Conservation (phyloP, 768 basidiomycete species). For the Boletus reticulatus region DNA sequence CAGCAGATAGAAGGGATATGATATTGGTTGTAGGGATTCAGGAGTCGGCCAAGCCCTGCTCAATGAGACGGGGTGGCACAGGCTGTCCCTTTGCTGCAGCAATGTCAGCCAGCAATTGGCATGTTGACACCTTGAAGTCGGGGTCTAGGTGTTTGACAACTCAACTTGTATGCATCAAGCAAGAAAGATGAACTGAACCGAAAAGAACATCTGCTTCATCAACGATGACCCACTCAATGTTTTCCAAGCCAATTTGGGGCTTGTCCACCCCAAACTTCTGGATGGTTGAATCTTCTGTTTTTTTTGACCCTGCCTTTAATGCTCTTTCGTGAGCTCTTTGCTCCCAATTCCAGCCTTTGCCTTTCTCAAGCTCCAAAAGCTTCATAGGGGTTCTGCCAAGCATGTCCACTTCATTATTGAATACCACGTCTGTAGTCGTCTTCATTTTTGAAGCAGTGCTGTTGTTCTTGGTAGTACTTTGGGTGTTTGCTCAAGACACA, state of each 20-base stretch:
- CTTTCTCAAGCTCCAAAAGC: constrained; percentile 56
- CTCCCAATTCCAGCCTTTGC: constrained; percentile 52
- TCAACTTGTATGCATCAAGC: not conserved
- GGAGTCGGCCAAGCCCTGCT: constrained; percentile 2
- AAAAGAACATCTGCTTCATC: constrained; percentile 93
- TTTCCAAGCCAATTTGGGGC: constrained; percentile 60
- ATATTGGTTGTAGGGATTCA: constrained; percentile 15
- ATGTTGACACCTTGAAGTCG: constrained; percentile 78
- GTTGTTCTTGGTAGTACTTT: constrained; percentile 23
- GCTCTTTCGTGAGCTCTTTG: constrained; percentile 26
- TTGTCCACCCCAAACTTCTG: constrained; percentile 43
- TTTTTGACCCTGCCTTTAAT: constrained; percentile 20
- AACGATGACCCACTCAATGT: constrained; percentile 85
- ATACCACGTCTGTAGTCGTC: constrained; percentile 5
- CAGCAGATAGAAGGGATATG: constrained; percentile 78
- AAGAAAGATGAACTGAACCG: constrained; percentile 43
- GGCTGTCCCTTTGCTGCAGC: constrained; percentile 51
- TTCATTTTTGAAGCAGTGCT: constrained; percentile 52
- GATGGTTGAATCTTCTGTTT: constrained; percentile 27
- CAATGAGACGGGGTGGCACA: constrained; percentile 17
- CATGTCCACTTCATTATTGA: constrained; percentile 45
- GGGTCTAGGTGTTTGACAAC: constrained; percentile 48
- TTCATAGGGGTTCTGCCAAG: constrained; percentile 66
- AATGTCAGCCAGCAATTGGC: constrained; percentile 68
- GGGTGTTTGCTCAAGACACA: constrained; percentile 57